Base-by-base conservation (phyloP, 148 eudicot genomes). In the Polygonum aviculare region DNA sequence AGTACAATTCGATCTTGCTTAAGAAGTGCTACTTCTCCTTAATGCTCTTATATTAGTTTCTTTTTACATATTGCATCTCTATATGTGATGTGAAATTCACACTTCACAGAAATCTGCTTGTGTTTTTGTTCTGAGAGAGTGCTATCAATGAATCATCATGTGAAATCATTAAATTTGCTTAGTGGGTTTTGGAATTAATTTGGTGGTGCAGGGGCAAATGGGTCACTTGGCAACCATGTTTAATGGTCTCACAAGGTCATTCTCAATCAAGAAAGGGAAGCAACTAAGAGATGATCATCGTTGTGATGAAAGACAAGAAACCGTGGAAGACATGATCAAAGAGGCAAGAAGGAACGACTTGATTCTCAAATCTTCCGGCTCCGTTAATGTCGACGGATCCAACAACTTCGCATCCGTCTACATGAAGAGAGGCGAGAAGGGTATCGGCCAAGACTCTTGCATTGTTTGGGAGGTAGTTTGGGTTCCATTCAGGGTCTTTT, bases 391-490 rank as follows among this genome's bases (percentile, higher is more conserved):
- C 14, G 73, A 70, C 0, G 49, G 73, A 41, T 36, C 48, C 73
- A 70, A 38, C 73, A 70, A 70, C 7, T 70, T 70, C 3, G 73
- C 73, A 5, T 70, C 73, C 45, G 73, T 70, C 18, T 39, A 38
- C 9, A 39, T 5, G 11, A 70, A 70, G 49, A 38, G 73, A 18
- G 73, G 73, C 49, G 12, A 70, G 14, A 70, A 70, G 45, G 73
- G 73, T 39, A 70, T 70, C 41, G 4, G 49, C 19, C 73, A 70
- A 39, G 73, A 70, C 41, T 70, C 48, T 41, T 70, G 73, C 7
- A 39, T 70, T 70, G 73, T 70, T 70, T 70, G 73, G 73, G 73
- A 70, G 73, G 73, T 69, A 3, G 16, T 52, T 16, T 51, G 19
- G 12, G 19, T 26, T 26, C n/a, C n/a, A 39, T 2, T 26, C 8